phyloP scores from a whole-genome alignment of 257 asterid species.

The Capsicum rhomboideum region DNA sequence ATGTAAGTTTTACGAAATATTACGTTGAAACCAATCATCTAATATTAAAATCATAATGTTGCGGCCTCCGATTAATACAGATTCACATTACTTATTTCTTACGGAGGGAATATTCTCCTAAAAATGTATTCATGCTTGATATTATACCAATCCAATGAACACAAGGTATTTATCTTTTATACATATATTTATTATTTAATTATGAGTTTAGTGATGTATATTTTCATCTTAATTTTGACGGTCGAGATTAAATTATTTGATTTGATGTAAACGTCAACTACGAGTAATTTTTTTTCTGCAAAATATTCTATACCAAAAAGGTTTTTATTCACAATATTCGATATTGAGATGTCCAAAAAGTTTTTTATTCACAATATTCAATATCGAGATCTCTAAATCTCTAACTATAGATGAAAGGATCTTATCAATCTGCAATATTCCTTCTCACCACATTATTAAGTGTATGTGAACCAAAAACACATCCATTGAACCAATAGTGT shows the following conservation, averaged over 20 bases:
- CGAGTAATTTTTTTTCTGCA: background rate
- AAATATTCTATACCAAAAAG: no score
- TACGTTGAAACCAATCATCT: background rate
- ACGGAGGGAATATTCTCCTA: no score
- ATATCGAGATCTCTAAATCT: background rate
- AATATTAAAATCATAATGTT: background rate
- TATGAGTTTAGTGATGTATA: background rate
- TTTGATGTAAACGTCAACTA: background rate
- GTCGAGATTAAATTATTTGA: background rate
- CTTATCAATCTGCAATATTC: no score
- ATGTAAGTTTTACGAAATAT: no score
- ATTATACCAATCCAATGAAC: background rate
- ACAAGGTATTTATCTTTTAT: background rate
- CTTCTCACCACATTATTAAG: background rate
- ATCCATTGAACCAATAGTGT: background rate
- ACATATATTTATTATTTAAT: background rate
- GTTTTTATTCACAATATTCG: background rate
- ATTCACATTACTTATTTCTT: background rate
- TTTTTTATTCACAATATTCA: background rate
- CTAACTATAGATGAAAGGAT: background rate
- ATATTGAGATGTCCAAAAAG: background rate
- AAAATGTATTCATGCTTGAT: background rate
- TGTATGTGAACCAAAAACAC: background rate
- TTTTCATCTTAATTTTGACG: background rate
- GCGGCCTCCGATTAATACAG: background rate